Base-by-base conservation (phyloP, 352 stramenopile genomes). In the Phytophthora syringae region DNA sequence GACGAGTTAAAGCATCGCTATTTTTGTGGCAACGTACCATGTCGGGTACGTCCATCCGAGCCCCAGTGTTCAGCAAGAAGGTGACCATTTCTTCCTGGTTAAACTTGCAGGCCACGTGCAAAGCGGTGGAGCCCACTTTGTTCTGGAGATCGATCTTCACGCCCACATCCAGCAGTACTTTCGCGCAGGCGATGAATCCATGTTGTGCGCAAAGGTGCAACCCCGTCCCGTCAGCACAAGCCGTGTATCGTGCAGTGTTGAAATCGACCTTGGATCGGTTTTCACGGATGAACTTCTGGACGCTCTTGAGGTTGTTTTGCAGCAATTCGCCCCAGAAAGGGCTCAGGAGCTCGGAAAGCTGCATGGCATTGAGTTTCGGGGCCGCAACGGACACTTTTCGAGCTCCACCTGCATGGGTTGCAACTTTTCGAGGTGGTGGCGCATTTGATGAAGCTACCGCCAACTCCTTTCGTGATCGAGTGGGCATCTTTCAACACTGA, bases 61-160 rank as follows among this genome's bases (percentile, higher is more conserved):
- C 79, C 5, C 61, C 64, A 13, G 67, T 15, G 21, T 80, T 54
- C 1, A 88, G 45, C 0, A 90, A 67, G 24, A 80, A 83, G 18
- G 49, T 44, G 21, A 80, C 58, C 49, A 86, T 61, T 11, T 61
- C 56, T 1, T 57, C 45, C 21, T 87, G 67, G 3, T 72, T 68
- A 16, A 77, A 86, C 48, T 84, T 85, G 60, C 81, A 87, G 10
- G 81, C 81, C 7, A 90, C 64, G 37, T 90, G 77, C 18, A 90
- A 51, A 7, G 81, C 65, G 22, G 81, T 88, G 16, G 75, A 78
- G 2, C 81, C 79, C 10, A 88, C 79, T 65, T 86, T 90, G 61
- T 87, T 87, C 24, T 72, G 75, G 22, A 82, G 36, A 22, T 78
- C 54, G 16, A 88, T 52, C 2, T 58, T 63, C 21, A 74, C 52